Evolutionary conservation across 805 yeast species (phyloP).

Genomic region (Sugiyamaella smithiae): DNA sequence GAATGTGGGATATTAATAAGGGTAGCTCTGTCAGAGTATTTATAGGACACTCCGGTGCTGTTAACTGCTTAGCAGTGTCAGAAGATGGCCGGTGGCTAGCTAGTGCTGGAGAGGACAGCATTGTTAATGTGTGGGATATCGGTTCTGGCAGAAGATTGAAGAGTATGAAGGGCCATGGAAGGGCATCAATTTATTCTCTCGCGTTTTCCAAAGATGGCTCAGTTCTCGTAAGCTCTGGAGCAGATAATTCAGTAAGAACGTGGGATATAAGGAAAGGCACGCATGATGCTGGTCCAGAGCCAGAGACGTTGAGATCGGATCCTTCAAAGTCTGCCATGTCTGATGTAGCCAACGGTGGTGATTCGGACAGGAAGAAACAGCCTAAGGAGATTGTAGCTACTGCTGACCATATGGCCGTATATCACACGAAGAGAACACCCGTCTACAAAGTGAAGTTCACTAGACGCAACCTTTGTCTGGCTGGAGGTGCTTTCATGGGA

Average conservation of each 20-base stretch:
- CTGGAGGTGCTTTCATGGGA: slow-evolving; percentile 81
- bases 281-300: slow-evolving; percentile 69
- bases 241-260: slow-evolving; percentile 87
- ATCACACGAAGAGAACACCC: slow-evolving; percentile 90
- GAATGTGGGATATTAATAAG: slow-evolving; percentile 95
- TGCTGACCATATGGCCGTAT: slow-evolving; percentile 88
- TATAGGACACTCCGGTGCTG: slow-evolving; percentile 88
- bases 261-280: slow-evolving; percentile 95
- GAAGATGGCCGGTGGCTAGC: slow-evolving; percentile 98
- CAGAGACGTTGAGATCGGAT: slow-evolving; percentile 56
- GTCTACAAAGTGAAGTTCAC: slow-evolving; percentile 92
- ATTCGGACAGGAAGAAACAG: slow-evolving; percentile 33
- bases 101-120: slow-evolving; percentile 89
- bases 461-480: slow-evolving; percentile 82
- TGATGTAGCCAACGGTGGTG: slow-evolving; percentile 16
- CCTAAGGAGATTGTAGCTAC: slow-evolving; percentile 76
- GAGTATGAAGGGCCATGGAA: slow-evolving; percentile 93
- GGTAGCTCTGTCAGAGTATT: slow-evolving; percentile 91
- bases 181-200: slow-evolving; percentile 78
- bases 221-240: slow-evolving; percentile 85
- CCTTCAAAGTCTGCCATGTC: slow-evolving; percentile 14
- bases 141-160: slow-evolving; percentile 87
- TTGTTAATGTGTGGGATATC: slow-evolving; percentile 88
- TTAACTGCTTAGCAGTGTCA: slow-evolving; percentile 80
- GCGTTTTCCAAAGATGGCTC: slow-evolving; percentile 85